Percentiles rank a stretch among this genome's conserved stretches.
These are phyloP conservation scores for Neotropicomus parvogracilis DNA, from an alignment of 1,284 basidiomycete species.

Conservation along the genomic window DNA sequence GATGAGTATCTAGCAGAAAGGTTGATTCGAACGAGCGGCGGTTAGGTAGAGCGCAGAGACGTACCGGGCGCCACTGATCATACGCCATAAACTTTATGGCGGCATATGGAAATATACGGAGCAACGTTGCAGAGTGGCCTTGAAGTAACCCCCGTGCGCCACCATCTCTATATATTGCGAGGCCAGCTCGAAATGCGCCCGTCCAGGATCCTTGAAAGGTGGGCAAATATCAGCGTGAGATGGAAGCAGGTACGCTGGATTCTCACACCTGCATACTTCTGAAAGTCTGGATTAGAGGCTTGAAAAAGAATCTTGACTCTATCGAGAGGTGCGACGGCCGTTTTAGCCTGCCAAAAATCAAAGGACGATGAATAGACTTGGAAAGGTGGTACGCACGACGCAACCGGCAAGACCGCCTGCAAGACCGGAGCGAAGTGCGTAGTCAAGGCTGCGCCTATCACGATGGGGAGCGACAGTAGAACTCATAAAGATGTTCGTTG, in stretches of 20 bases:
- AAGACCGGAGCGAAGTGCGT: conserved; percentile 76
- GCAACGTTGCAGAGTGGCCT: conserved; percentile 89
- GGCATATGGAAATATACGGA: conserved; percentile 88
- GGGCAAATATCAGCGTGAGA: neutral
- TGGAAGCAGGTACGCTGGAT: conserved; percentile 2
- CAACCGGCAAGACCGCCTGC: conserved; percentile 94
- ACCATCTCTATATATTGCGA: conserved; percentile 69
- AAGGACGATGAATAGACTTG: conserved; percentile 11
- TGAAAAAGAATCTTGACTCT: conserved; percentile 99
- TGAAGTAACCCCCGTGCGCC: conserved; percentile 87
- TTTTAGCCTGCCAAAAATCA: conserved; percentile 72
- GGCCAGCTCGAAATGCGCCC: conserved; percentile 81
- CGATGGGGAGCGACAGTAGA: conserved; percentile 37
- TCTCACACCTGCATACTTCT: conserved; percentile 81
- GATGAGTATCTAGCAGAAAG: conserved; percentile 61
- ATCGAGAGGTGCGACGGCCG: conserved; percentile 94
- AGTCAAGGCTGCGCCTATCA: conserved; percentile 72
- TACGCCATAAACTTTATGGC: conserved; percentile 98
- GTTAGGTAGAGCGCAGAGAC: conserved; percentile 36
- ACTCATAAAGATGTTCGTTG: conserved; percentile 22
- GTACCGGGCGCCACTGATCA: conserved; percentile 73
- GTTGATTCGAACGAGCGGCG: neutral
- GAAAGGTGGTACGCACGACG: conserved; percentile 59
- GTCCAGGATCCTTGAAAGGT: conserved; percentile 66
- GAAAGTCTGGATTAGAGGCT: conserved; percentile 92